Evolutionary conservation across 2,329 filamentous ascomycete genomes (phyloP).

Genomic region (Diaporthe sp.): DNA sequence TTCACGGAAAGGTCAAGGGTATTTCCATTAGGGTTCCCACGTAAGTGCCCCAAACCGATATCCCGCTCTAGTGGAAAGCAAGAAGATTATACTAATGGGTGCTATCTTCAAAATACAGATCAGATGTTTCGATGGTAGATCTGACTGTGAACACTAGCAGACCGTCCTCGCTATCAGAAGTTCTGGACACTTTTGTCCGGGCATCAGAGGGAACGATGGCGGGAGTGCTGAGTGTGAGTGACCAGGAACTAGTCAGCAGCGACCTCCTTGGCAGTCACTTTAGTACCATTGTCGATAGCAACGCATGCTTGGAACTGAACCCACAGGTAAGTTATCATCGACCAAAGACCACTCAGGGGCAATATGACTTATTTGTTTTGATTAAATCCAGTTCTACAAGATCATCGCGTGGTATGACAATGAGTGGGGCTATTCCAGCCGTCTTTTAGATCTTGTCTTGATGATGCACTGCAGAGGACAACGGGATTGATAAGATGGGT

Average conservation of each 20-base stretch:
- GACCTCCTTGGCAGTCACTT: background rate
- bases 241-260: background rate
- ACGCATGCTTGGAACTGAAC: conserved; percentile 4
- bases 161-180: conserved; percentile 2
- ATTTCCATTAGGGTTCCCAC: conserved; percentile 2
- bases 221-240: conserved; percentile 2
- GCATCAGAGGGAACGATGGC: background rate
- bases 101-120: background rate
- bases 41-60: background rate
- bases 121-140: conserved; percentile 3
- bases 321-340: background rate
- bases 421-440: conserved; percentile 1
- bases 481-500: background rate
- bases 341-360: background rate
- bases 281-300: background rate
- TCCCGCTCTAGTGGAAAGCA: background rate
- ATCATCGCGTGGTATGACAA: conserved; percentile 4
- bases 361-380: background rate
- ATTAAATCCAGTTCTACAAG: background rate
- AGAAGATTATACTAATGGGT: background rate
- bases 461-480: background rate
- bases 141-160: background rate
- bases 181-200: background rate
- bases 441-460: background rate
- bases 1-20: conserved; percentile 2